A percentile compares a stretch with the other conserved stretches of the same genome.
phyloP scores from a whole-genome alignment of 1,139 yeast species.

The Torulaspora pretoriensis region DNA sequence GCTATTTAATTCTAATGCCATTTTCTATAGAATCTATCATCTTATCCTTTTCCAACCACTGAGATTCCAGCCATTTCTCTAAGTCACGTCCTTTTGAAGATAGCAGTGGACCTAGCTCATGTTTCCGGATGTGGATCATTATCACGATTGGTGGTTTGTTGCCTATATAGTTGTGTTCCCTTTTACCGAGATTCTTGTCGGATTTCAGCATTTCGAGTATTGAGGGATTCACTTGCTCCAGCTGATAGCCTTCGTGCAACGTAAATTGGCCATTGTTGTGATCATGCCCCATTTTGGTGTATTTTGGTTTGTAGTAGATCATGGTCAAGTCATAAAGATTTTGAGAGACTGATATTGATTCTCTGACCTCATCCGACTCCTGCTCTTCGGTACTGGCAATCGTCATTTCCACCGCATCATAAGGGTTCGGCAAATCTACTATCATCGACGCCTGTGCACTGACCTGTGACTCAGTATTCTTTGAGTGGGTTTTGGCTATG shows the following conservation, averaged over 20 bases:
- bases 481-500: slow-evolving; percentile 20
- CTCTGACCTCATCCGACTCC: background rate
- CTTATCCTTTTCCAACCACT: slow-evolving; percentile 68
- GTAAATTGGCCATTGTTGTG: slow-evolving; percentile 24
- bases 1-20: slow-evolving; percentile 31
- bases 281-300: slow-evolving; percentile 18
- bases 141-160: slow-evolving; percentile 42
- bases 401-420: slow-evolving; percentile 10
- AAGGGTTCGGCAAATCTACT: slow-evolving; percentile 10
- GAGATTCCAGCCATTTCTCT: slow-evolving; percentile 67
- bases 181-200: slow-evolving; percentile 8
- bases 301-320: slow-evolving; percentile 40
- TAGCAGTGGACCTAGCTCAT: slow-evolving; percentile 43
- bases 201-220: slow-evolving; percentile 53
- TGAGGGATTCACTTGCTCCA: slow-evolving; percentile 45
- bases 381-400: slow-evolving; percentile 5
- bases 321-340: slow-evolving; percentile 49
- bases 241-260: slow-evolving; percentile 30
- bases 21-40: slow-evolving; percentile 39
- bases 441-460: slow-evolving; percentile 12
- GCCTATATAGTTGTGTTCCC: slow-evolving; percentile 4
- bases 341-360: slow-evolving; percentile 26
- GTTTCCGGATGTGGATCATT: slow-evolving; percentile 47
- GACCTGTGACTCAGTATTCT: slow-evolving; percentile 16
- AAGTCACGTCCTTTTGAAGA: slow-evolving; percentile 50